Conservation (phyloP, 306 rosid species). For the Cajanus cajan region DNA sequence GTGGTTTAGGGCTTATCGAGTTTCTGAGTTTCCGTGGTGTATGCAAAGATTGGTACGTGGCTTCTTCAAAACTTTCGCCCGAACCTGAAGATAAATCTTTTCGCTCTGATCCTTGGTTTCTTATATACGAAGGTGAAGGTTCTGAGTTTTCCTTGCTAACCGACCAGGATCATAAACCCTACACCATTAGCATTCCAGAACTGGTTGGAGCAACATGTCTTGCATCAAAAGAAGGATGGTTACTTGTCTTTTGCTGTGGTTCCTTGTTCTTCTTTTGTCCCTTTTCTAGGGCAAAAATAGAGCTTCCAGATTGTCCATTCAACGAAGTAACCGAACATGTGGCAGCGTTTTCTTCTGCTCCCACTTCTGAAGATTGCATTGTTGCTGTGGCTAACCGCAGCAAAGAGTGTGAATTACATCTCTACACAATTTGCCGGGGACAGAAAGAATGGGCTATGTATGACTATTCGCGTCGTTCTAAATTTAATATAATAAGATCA, state of each 20-base stretch:
- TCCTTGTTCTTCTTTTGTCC: slow-evolving; percentile 40
- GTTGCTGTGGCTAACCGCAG: background rate
- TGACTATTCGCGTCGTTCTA: accelerated
- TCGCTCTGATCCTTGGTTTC: slow-evolving; percentile 17
- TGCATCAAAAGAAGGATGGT: slow-evolving; percentile 43
- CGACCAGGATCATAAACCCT: background rate
- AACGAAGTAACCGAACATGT: background rate
- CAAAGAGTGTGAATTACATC: background rate
- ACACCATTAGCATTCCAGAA: slow-evolving; percentile 5
- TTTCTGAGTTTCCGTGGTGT: slow-evolving; percentile 34
- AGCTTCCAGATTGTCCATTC: slow-evolving; percentile 34
- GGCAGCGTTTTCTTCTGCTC: slow-evolving; percentile 38
- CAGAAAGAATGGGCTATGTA: background rate
- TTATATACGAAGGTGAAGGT: slow-evolving; percentile 6
- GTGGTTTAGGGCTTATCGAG: slow-evolving; percentile 6
- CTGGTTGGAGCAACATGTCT: slow-evolving; percentile 37
- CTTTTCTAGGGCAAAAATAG: slow-evolving; percentile 29
- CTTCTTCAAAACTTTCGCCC: slow-evolving; percentile 2
- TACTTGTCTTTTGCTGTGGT: slow-evolving; percentile 19
- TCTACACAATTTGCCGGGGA: slow-evolving; percentile 7
- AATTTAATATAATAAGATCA: background rate
- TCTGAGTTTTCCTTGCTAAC: background rate
- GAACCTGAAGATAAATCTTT: background rate
- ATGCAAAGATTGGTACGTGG: slow-evolving; percentile 35
- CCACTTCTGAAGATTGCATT: slow-evolving; percentile 23